A percentile compares a stretch with the other conserved stretches of the same genome.
phyloP scores from a whole-genome alignment of 1,284 basidiomycete genomes.

The Naganishia liquefaciens region DNA sequence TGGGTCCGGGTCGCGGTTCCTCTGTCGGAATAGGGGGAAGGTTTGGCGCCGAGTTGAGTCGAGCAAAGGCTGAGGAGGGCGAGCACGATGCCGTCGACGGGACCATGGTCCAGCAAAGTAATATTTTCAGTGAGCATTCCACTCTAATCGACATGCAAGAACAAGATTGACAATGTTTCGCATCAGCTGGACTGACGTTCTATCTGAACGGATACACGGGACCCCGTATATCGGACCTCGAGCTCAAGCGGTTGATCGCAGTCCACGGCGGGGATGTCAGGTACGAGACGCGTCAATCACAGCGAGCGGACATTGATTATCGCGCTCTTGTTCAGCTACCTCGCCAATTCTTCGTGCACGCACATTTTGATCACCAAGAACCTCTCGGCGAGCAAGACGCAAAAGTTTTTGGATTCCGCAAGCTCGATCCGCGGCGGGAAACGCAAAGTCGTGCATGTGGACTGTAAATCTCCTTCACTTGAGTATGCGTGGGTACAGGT shows the following conservation, averaged over 20 bases:
- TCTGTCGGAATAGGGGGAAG: conserved; percentile 19
- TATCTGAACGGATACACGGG: conserved; percentile 54
- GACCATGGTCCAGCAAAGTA: conserved; percentile 27
- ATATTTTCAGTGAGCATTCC: conserved; percentile 30
- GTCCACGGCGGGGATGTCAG: conserved; percentile 49
- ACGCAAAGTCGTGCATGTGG: conserved; percentile 47
- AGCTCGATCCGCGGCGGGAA: conserved; percentile 43
- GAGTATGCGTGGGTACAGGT: neutral
- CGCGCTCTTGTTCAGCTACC: neutral
- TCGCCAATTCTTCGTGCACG: conserved; percentile 36
- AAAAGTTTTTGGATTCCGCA: conserved; percentile 52
- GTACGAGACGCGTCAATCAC: conserved; percentile 34
- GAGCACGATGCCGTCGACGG: neutral
- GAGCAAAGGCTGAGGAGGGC: conserved; percentile 2
- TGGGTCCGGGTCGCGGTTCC: neutral
- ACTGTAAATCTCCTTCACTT: conserved; percentile 44
- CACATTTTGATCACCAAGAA: conserved; percentile 51
- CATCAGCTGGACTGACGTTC: conserved; percentile 46
- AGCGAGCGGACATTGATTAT: neutral
- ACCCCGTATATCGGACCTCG: conserved; percentile 49
- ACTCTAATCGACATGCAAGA: neutral
- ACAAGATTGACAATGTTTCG: neutral
- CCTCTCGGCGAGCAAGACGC: conserved; percentile 49
- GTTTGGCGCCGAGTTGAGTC: conserved; percentile 27
- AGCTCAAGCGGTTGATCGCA: conserved; percentile 52